Evolutionary conservation across 768 basidiomycete genomes (phyloP), one percentile per base, ranked within the genome.

Genomic region (Termitomyces sp.): DNA sequence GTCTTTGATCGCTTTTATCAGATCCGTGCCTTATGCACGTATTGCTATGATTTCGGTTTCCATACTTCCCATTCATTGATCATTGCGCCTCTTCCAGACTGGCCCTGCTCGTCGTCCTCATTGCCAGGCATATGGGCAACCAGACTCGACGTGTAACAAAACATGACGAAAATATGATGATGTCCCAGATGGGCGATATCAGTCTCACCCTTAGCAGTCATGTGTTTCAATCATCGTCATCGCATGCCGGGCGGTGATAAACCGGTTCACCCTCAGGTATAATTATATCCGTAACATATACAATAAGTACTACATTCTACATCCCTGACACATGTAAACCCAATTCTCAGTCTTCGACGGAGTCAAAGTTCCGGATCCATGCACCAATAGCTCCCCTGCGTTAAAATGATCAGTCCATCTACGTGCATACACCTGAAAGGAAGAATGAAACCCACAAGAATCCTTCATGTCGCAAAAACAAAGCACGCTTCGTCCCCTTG

Each of bases 381-480:
- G 97, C 97, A 5, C 96, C 96, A 61, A 98, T 91, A 5, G 93
- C 82, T 51, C 96, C 96, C 60, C 94, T 95, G 66, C 61, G 48
- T 16, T 48, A 50, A 30, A 54, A 54, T 23, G 56, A 58, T 67
- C 53, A 66, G 43, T 54, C 60, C 52, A 54, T 55, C 50, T 54
- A 50, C 54, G 53, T 56, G 12, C 49, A 53, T 58, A 30, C 61
- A 58, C 44, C 55, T 58, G 48, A 54, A 61, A 65, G 55, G 47
- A 61, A 43, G 47, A 55, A 52, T 30, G 49, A 40, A 47, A 86
- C 91, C 77, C 73, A 95, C 91, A 98, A 74, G 79, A 98, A 98
- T 3, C 96, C 97, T 77, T 99, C 97, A 67, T 99, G 97, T 61
- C 97, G 86, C 62, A 99, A 79, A 79, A 99, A 99, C 64, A 98